phyloP scores from a whole-genome alignment of 768 basidiomycete species.

The Megacollybia marginata region DNA sequence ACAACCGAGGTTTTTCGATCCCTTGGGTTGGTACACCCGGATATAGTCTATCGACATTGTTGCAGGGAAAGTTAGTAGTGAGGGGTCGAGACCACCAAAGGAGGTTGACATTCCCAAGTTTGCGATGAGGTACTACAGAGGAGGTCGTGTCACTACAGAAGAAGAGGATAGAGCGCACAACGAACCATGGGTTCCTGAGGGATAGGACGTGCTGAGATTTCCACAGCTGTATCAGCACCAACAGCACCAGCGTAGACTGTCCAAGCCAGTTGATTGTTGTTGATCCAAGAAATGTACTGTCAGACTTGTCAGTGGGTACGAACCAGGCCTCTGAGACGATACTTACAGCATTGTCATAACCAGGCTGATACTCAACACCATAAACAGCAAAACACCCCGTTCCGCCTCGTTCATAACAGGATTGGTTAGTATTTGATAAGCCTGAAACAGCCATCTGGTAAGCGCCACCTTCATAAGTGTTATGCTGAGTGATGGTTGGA shows the following conservation, averaged over 20 bases:
- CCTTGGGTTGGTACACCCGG: slow-evolving; percentile 65
- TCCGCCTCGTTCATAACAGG: slow-evolving; percentile 56
- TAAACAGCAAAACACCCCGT: slow-evolving; percentile 63
- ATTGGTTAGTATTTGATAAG: slow-evolving; percentile 51
- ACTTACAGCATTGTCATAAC: slow-evolving; percentile 55
- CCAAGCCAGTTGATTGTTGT: slow-evolving; percentile 63
- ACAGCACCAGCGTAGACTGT: slow-evolving; percentile 64
- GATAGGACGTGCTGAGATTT: slow-evolving; percentile 63
- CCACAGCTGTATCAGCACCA: slow-evolving; percentile 47
- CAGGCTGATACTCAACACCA: slow-evolving; percentile 56
- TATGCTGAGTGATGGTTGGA: slow-evolving; percentile 40
- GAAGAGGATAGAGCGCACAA: neutral
- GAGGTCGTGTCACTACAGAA: slow-evolving; percentile 23
- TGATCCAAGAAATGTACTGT: slow-evolving; percentile 80
- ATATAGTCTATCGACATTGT: slow-evolving; percentile 40
- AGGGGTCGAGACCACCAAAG: slow-evolving; percentile 68
- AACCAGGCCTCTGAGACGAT: slow-evolving; percentile 1
- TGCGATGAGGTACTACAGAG: slow-evolving; percentile 63
- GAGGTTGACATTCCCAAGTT: slow-evolving; percentile 80
- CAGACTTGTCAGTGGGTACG: slow-evolving; percentile 20
- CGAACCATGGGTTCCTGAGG: slow-evolving; percentile 83
- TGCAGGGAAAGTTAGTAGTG: slow-evolving; percentile 59
- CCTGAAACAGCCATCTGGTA: slow-evolving; percentile 83
- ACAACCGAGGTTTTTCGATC: slow-evolving; percentile 63
- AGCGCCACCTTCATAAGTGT: slow-evolving; percentile 66